Evolutionary conservation across 345 rosid species (phyloP).

Genomic region (Ceriops zippeliana): DNA sequence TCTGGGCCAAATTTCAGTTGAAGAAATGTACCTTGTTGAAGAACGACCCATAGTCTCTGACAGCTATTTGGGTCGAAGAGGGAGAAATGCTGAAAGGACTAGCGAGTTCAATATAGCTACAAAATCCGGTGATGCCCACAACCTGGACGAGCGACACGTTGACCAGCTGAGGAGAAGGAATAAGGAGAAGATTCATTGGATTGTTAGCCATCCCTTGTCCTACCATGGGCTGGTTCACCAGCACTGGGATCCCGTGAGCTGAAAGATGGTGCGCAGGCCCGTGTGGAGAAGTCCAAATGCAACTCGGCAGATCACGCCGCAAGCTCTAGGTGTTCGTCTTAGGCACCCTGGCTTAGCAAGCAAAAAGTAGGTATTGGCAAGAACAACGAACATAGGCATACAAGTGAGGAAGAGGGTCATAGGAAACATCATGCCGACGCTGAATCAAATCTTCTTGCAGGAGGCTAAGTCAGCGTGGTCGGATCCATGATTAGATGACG

Average conservation of each 20-base stretch:
- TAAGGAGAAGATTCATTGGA: conserved; percentile 59
- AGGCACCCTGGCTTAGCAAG: conserved; percentile 21
- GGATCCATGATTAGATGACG: too few relatives aligned
- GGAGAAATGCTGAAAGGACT: conserved; percentile 52
- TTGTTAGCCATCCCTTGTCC: conserved; percentile 85
- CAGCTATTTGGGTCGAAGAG: conserved; percentile 36
- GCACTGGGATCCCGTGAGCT: conserved; percentile 23
- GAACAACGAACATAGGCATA: too few relatives aligned
- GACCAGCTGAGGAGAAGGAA: conserved; percentile 62
- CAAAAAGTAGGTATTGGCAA: not conserved
- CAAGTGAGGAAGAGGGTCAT: too few relatives aligned
- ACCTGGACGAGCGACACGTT: conserved; percentile 59
- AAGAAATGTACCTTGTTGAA: conserved; percentile 41
- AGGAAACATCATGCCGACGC: too few relatives aligned
- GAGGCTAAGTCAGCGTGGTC: too few relatives aligned
- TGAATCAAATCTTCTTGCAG: too few relatives aligned
- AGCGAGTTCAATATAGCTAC: conserved; percentile 53
- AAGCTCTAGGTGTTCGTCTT: conserved; percentile 48
- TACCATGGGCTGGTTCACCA: conserved; percentile 60
- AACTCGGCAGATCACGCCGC: conserved; percentile 63
- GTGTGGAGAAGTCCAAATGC: conserved; percentile 39
- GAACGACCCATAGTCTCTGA: conserved; percentile 26
- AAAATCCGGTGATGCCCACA: conserved; percentile 56
- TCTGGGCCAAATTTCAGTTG: too few relatives aligned
- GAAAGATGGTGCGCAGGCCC: conserved; percentile 51